These are phyloP conservation scores for Trifolium repens DNA, from an alignment of 306 rosid genomes.

Conservation along the genomic window DNA sequence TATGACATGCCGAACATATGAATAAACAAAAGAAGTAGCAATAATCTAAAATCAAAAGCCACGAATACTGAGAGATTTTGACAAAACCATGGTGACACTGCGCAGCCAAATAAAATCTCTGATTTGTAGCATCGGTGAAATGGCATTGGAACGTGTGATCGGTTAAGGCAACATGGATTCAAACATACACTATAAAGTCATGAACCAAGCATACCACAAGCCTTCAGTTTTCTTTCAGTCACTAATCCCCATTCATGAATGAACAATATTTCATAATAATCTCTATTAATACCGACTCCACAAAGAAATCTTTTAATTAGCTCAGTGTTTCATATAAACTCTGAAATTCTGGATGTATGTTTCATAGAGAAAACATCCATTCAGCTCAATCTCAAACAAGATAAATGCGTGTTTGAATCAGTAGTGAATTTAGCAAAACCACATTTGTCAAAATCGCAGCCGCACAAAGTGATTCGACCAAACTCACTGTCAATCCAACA, in stretches of 20 bases:
- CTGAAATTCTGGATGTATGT: not conserved
- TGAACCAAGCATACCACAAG: conserved; percentile 21
- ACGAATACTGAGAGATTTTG: conserved; percentile 5
- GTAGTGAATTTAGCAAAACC: too few relatives aligned
- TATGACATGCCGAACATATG: conserved; percentile 4
- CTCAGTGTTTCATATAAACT: conserved; percentile 32
- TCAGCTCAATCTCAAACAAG: conserved; percentile 25
- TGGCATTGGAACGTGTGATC: not conserved
- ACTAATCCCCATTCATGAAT: conserved; percentile 14
- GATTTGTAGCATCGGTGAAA: not conserved
- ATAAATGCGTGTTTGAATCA: not conserved
- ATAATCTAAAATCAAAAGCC: conserved; percentile 18
- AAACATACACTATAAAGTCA: not conserved
- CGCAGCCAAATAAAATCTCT: not conserved
- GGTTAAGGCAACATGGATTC: not conserved
- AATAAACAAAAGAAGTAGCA: conserved; percentile 7
- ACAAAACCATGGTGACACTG: not conserved
- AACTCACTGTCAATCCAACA: too few relatives aligned
- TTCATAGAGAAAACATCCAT: conserved; percentile 23
- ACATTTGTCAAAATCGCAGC: too few relatives aligned
- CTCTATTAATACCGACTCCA: conserved; percentile 7
- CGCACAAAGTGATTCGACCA: too few relatives aligned
- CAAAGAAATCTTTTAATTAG: not conserved
- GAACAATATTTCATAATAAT: conserved; percentile 28
- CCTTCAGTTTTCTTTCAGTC: conserved; percentile 5